Conservation (phyloP, 2,329 filamentous ascomycete species). For the Botrytis paeoniae region DNA sequence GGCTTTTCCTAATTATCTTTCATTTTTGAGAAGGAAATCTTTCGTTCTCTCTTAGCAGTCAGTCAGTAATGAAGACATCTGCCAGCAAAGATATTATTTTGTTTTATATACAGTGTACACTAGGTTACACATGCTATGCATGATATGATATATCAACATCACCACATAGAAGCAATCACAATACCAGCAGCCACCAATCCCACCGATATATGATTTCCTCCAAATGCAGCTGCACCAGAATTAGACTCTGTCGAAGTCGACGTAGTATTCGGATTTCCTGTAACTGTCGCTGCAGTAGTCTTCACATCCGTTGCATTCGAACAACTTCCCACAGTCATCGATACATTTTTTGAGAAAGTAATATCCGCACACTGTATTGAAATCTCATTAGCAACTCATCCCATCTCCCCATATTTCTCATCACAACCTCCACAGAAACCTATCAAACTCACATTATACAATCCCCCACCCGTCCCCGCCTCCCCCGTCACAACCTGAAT, state of each 20-base stretch:
- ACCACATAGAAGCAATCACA: neutral
- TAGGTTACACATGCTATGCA: too few relatives aligned
- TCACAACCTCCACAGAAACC: neutral
- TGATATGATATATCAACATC: neutral
- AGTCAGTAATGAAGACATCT: neutral
- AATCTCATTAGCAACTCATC: neutral
- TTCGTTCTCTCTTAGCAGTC: neutral
- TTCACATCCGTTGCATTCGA: conserved; percentile 55
- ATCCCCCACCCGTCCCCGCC: conserved; percentile 55
- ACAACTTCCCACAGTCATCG: conserved; percentile 50
- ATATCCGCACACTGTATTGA: conserved; percentile 62
- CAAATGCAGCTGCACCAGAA: neutral
- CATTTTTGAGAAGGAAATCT: neutral
- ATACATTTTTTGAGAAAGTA: conserved; percentile 55
- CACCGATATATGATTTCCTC: neutral
- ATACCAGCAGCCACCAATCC: neutral
- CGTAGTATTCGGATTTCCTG: conserved; percentile 21
- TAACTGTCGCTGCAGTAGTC: conserved; percentile 34
- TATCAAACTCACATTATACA: conserved; percentile 55
- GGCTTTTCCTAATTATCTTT: neutral
- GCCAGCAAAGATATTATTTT: neutral
- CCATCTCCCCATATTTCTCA: too few relatives aligned
- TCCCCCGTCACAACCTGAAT: conserved; percentile 67
- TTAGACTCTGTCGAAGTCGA: neutral
- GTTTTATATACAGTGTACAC: neutral